Evolutionary conservation across 768 basidiomycete genomes (phyloP), one percentile per base, ranked within the genome.

Genomic region (Sistotremastrum niveocremeum): DNA sequence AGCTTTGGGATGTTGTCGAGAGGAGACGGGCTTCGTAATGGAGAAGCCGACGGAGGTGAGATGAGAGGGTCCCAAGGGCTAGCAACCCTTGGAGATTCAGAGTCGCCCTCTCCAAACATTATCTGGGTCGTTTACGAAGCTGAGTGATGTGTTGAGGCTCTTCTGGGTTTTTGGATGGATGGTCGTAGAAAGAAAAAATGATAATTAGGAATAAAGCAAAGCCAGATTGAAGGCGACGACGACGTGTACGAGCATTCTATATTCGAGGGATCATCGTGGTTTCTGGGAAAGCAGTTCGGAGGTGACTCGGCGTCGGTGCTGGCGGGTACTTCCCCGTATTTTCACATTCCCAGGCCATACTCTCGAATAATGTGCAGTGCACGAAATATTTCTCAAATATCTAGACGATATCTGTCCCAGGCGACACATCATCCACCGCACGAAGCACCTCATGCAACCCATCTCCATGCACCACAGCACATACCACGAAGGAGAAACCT

Each of bases 41-140:
- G 20, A 20, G 53, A 57, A 10, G 60, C 56, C 12, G 76, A 66
- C 9, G 80, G 69, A 3, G 69, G 63, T 10, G 81, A 72, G 10
- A 82, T 74, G 52, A 89, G 66, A 35, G 71, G 71, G 60, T 88
- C 84, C 87, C 87, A 90, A 28, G 86, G 87, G 49, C 79, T 81
- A 51, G 81, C 79, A 48, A 80, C 81, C 32, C 82, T 73, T 36
- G 83, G 79, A 59, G 78, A 84, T 65, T 87, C 84, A 11, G 79
- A 81, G 56, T 84, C 80, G 46, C 74, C 76, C 71, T 88, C 87
- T 41, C 84, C 83, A 56, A 87, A 87, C 84, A 88, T 87, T 32
- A 12, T 35, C 8, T 41, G 44, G 7, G 40, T 34, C 8, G 5
- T 46, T 32, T 4, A 12, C 12, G 39, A 42, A 34, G 44, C 33